phyloP scores from a whole-genome alignment of 345 rosid species.

The Eutrema japonicum region DNA sequence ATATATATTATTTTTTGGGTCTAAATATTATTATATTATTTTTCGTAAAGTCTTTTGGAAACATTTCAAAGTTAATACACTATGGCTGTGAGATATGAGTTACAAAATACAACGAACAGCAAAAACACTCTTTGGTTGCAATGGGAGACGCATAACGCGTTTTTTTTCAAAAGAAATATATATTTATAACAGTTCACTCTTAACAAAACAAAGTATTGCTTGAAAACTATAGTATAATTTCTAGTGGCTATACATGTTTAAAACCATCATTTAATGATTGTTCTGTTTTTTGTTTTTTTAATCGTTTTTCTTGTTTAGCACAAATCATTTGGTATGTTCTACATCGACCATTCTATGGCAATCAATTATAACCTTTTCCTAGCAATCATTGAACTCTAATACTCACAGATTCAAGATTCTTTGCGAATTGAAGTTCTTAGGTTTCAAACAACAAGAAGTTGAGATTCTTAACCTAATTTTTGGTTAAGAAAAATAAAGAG shows the following conservation, averaged over 20 bases:
- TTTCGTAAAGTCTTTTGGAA: slow-evolving; percentile 27
- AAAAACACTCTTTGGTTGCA: slow-evolving; percentile 17
- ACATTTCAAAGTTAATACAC: slow-evolving; percentile 25
- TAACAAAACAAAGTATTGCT: not conserved
- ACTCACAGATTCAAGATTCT: slow-evolving; percentile 3
- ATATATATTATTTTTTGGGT: not conserved
- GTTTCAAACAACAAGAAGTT: not conserved
- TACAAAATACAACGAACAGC: slow-evolving; percentile 6
- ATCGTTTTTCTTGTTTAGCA: not conserved
- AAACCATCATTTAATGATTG: too few species aligned
- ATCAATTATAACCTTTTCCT: slow-evolving; percentile 4
- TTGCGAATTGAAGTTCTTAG: not conserved
- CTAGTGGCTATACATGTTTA: not conserved
- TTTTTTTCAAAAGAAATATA: not conserved
- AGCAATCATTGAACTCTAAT: not conserved
- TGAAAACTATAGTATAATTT: too few species aligned
- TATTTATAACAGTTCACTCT: not conserved
- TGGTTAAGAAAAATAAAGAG: not conserved
- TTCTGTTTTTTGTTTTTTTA: not conserved
- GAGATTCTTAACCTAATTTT: not conserved
- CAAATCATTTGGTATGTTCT: not conserved
- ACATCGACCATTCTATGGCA: slow-evolving; percentile 8
- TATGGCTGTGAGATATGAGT: slow-evolving; percentile 12
- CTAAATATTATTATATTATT: not conserved
- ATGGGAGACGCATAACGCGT: slow-evolving; percentile 2